These are phyloP conservation scores for Boletus vinaceobasis DNA, from an alignment of 768 basidiomycete species.

Conservation along the genomic window DNA sequence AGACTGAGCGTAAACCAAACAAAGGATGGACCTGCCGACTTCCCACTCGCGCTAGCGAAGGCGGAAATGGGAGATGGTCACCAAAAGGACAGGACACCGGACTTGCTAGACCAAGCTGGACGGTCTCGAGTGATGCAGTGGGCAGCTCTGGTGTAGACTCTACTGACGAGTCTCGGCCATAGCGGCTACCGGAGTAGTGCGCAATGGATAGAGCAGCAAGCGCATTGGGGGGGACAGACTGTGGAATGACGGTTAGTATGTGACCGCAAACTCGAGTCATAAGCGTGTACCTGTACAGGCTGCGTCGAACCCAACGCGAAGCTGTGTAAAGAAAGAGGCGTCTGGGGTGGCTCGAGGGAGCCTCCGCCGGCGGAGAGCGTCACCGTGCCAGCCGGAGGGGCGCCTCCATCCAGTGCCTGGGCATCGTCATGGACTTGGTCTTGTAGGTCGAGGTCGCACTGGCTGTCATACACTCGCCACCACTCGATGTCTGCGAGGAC, in stretches of 20 bases:
- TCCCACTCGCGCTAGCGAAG: slow-evolving; percentile 23
- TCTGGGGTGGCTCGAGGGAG: slow-evolving; percentile 36
- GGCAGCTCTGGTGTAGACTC: slow-evolving; percentile 56
- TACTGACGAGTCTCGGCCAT: slow-evolving; percentile 43
- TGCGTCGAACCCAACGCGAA: slow-evolving; percentile 19
- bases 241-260: slow-evolving; percentile 25
- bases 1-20: slow-evolving; percentile 41
- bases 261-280: not conserved
- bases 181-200: slow-evolving; percentile 45
- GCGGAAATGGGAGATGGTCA: slow-evolving; percentile 24
- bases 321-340: slow-evolving; percentile 29
- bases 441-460: slow-evolving; percentile 41
- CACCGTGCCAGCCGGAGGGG: slow-evolving; percentile 26
- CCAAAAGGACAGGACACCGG: slow-evolving; percentile 38
- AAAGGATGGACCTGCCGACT: slow-evolving; percentile 25
- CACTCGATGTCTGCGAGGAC: slow-evolving; percentile 86
- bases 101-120: slow-evolving; percentile 38
- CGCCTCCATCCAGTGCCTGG: slow-evolving; percentile 7
- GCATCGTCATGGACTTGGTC: slow-evolving; percentile 26
- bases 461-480: slow-evolving; percentile 78
- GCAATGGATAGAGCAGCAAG: slow-evolving; percentile 57
- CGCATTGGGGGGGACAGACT: slow-evolving; percentile 37
- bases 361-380: slow-evolving; percentile 37
- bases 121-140: slow-evolving; percentile 37
- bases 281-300: slow-evolving; percentile 19